Conservation (phyloP, 2,329 filamentous ascomycete species). For the Hypoxylon sp. region DNA sequence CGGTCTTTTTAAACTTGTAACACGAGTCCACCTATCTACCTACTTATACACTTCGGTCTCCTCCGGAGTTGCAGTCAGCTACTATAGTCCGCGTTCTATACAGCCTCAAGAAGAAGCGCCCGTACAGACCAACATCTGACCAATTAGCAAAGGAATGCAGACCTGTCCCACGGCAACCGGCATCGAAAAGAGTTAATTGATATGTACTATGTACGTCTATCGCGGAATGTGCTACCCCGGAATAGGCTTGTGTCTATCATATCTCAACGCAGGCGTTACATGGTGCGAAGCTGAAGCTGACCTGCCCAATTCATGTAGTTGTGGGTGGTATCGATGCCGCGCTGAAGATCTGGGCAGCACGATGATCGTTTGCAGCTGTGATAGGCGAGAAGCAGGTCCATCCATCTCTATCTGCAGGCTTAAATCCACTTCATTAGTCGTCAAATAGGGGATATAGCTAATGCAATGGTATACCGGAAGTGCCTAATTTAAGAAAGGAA, state of each 20-base stretch:
- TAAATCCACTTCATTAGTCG: not conserved
- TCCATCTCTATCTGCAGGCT: not conserved
- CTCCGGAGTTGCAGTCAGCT: not conserved
- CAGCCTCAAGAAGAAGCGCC: slow-evolving; percentile 6
- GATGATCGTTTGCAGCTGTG: slow-evolving; percentile 23
- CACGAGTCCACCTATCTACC: too few relatives aligned
- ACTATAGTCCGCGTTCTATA: not conserved
- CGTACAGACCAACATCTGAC: too few relatives aligned
- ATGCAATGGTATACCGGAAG: too few relatives aligned
- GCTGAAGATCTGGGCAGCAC: slow-evolving; percentile 23
- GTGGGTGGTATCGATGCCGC: slow-evolving; percentile 22
- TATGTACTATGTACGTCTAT: slow-evolving; percentile 3
- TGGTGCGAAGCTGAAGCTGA: slow-evolving; percentile 29
- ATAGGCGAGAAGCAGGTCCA: slow-evolving; percentile 7
- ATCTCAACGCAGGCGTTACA: slow-evolving; percentile 16
- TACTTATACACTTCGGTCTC: slow-evolving; percentile 9
- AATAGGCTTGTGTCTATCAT: slow-evolving; percentile 11
- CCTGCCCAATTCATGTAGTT: slow-evolving; percentile 30
- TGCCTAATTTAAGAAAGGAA: too few relatives aligned
- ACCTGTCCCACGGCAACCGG: slow-evolving; percentile 8
- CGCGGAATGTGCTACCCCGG: slow-evolving; percentile 6
- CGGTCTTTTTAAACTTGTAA: slow-evolving; percentile 2
- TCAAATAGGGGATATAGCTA: not conserved
- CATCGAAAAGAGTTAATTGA: slow-evolving; percentile 12
- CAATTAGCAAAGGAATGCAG: slow-evolving; percentile 16